phyloP scores from a whole-genome alignment of 2,329 filamentous ascomycete species.

The Claviceps cyperi region DNA sequence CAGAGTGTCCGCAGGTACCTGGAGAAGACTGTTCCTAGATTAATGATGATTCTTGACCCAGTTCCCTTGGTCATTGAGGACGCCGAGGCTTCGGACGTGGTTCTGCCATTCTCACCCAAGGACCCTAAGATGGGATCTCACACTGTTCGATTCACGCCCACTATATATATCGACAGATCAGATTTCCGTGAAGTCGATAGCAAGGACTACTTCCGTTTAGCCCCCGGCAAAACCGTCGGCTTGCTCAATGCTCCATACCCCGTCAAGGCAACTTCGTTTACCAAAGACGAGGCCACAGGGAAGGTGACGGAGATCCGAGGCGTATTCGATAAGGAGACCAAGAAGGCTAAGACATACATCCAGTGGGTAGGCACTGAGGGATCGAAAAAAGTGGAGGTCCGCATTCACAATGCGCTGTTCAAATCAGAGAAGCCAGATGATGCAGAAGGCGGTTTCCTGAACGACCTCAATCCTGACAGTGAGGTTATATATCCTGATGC shows the following conservation, averaged over 20 bases:
- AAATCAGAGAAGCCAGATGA: slow-evolving; percentile 71
- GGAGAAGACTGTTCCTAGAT: slow-evolving; percentile 71
- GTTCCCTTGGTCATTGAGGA: slow-evolving; percentile 72
- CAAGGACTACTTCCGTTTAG: slow-evolving; percentile 66
- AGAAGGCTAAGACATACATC: slow-evolving; percentile 68
- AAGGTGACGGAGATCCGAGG: slow-evolving; percentile 51
- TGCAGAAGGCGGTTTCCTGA: slow-evolving; percentile 65
- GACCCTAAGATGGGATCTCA: slow-evolving; percentile 52
- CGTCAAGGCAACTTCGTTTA: slow-evolving; percentile 55
- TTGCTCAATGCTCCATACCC: slow-evolving; percentile 58
- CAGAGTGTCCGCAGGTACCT: slow-evolving; percentile 74
- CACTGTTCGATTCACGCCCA: slow-evolving; percentile 52
- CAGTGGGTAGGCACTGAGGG: slow-evolving; percentile 69
- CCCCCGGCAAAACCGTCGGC: slow-evolving; percentile 63
- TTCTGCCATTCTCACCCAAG: slow-evolving; percentile 73
- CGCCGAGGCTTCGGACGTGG: slow-evolving; percentile 44
- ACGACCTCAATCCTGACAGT: slow-evolving; percentile 71
- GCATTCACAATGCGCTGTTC: slow-evolving; percentile 73
- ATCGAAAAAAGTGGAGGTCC: slow-evolving; percentile 55
- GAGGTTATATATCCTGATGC: slow-evolving; percentile 68
- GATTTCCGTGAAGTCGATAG: slow-evolving; percentile 67
- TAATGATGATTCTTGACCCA: slow-evolving; percentile 83
- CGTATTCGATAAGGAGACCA: slow-evolving; percentile 52
- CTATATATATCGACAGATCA: slow-evolving; percentile 70
- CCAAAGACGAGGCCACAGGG: slow-evolving; percentile 49